Conservation (phyloP, 106 monocot genomes). For the Allium fistulosum region DNA sequence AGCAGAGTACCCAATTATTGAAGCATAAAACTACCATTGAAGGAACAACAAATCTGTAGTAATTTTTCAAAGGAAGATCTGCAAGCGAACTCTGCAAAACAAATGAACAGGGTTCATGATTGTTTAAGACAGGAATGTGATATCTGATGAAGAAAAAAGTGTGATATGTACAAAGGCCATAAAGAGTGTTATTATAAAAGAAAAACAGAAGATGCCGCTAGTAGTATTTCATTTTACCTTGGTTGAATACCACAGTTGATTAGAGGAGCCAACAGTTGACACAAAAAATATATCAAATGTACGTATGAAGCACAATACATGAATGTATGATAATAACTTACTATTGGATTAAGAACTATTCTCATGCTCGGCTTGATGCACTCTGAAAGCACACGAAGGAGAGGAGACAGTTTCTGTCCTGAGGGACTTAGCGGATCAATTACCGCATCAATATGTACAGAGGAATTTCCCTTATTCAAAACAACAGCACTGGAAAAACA, state of each 20-base stretch:
- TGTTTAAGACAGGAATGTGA: too few relatives aligned
- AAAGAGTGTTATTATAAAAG: too few relatives aligned
- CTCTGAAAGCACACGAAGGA: constrained; percentile 74
- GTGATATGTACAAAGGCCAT: too few relatives aligned
- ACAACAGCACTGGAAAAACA: constrained; percentile 64
- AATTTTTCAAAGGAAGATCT: constrained; percentile 93
- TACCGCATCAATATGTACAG: constrained; percentile 92
- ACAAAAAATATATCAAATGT: not conserved
- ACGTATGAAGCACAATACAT: too few relatives aligned
- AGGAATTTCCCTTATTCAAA: constrained; percentile 60
- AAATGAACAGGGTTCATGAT: not conserved
- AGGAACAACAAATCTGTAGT: constrained; percentile 88
- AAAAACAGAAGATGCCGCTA: not conserved
- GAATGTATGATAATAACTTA: constrained; percentile 20
- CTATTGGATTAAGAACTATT: constrained; percentile 91
- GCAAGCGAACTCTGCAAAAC: constrained; percentile 92
- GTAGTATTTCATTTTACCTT: not conserved
- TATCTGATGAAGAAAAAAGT: too few relatives aligned
- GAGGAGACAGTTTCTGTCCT: constrained; percentile 84
- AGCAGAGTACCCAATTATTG: not conserved
- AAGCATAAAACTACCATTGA: constrained; percentile 33
- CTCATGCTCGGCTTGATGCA: constrained; percentile 87
- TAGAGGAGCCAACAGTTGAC: not conserved
- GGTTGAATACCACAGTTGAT: not conserved
- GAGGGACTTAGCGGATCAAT: constrained; percentile 95